These are phyloP conservation scores for Blastomyces gilchristii DNA, from an alignment of 2,329 filamentous ascomycete genomes.

Conservation along the genomic window DNA sequence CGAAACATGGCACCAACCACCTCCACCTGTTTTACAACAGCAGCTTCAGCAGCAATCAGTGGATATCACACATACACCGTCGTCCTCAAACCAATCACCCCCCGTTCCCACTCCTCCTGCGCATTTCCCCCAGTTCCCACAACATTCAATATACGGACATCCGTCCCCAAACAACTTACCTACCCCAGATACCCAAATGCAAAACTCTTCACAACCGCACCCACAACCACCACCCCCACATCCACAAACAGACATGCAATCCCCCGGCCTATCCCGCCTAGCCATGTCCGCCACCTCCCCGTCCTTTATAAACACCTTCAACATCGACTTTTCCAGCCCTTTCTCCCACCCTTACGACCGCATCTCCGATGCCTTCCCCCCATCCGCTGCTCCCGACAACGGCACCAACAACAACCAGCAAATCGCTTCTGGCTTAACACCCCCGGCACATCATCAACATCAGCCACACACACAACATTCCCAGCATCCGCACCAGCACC, in stretches of 20 bases:
- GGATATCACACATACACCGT: background rate
- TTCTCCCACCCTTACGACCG: constrained; percentile 8
- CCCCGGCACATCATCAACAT: background rate
- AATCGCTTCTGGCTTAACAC: background rate
- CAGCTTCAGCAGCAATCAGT: background rate
- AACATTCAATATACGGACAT: background rate
- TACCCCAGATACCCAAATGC: background rate
- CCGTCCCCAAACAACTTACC: background rate
- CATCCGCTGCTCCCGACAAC: background rate
- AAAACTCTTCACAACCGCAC: constrained; percentile 1
- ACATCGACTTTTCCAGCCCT: constrained; percentile 9
- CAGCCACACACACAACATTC: background rate
- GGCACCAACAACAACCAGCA: background rate
- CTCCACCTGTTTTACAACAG: background rate
- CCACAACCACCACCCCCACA: constrained; percentile 2
- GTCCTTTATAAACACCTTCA: constrained; percentile 5
- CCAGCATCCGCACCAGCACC: background rate
- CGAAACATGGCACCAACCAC: background rate
- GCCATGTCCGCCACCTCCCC: constrained; percentile 4
- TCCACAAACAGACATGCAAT: constrained; percentile 2
- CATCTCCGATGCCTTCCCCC: background rate
- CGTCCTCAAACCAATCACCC: background rate
- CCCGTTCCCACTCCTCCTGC: background rate
- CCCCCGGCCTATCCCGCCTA: constrained; percentile 2
- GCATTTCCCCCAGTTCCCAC: background rate